phyloP scores from a whole-genome alignment of 2,329 filamentous ascomycete genomes.

The Chaetomium sp. region DNA sequence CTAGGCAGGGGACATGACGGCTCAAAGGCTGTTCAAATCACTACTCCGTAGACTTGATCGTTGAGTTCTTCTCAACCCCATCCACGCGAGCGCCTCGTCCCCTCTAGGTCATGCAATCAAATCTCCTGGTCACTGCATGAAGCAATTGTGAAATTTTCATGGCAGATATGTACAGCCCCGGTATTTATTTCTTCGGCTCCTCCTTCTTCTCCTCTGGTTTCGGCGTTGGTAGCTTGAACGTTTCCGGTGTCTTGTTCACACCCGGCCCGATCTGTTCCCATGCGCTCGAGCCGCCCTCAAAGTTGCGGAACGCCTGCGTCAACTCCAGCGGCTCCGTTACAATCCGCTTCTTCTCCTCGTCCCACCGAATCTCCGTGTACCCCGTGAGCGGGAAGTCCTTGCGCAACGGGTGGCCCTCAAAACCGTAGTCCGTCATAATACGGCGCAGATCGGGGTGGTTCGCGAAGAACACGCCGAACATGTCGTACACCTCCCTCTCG shows the following conservation, averaged over 20 bases:
- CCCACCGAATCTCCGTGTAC: conserved; percentile 96
- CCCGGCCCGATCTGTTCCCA: conserved; percentile 65
- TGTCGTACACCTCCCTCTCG: conserved; percentile 93
- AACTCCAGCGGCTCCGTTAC: conserved; percentile 96
- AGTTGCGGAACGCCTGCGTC: conserved; percentile 97
- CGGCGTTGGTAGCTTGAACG: conserved; percentile 89
- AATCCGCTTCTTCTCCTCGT: conserved; percentile 99
- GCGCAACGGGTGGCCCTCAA: conserved; percentile 92
- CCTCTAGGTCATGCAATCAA: too few species aligned
- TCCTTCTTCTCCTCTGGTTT: conserved; percentile 91
- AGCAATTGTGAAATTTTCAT: conserved; percentile 9
- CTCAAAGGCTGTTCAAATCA: too few species aligned
- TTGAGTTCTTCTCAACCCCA: too few species aligned
- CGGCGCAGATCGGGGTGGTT: conserved; percentile 91
- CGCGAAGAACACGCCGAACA: conserved; percentile 95
- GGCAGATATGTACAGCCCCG: conserved; percentile 21
- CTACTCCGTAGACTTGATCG: too few species aligned
- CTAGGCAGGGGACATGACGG: too few species aligned
- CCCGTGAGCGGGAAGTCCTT: conserved; percentile 98
- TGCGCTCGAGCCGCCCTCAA: conserved; percentile 75
- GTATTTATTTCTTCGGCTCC: conserved; percentile 72
- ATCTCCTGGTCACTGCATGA: too few species aligned
- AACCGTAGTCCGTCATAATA: conserved; percentile 99
- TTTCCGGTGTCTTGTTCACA: conserved; percentile 71
- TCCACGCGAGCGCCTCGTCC: too few species aligned